Conservation (phyloP, 1,139 yeast genomes). For the Dujonia santamariae region DNA sequence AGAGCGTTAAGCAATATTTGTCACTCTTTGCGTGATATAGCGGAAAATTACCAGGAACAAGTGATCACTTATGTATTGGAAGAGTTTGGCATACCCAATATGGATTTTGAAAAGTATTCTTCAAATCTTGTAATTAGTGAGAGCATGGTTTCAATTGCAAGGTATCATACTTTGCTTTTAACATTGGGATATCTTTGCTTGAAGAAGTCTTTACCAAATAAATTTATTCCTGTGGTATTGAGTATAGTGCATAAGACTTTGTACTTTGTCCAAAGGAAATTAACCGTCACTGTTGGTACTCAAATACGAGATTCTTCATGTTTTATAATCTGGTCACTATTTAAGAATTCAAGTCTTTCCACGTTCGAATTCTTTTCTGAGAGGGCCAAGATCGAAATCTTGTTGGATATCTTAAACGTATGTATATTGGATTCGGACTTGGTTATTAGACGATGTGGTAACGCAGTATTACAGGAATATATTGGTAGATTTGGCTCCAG, state of each 20-base stretch:
- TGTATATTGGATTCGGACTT: constrained; percentile 72
- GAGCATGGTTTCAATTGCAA: constrained; percentile 23
- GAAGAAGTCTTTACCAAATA: constrained; percentile 25
- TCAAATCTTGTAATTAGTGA: constrained; percentile 16
- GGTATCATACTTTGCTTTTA: constrained; percentile 34
- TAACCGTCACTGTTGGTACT: constrained; percentile 54
- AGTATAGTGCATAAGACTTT: constrained; percentile 43
- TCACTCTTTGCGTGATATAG: constrained; percentile 16
- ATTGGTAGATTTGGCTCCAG: constrained; percentile 66
- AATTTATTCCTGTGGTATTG: constrained; percentile 22
- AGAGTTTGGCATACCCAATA: constrained; percentile 19
- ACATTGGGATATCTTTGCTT: constrained; percentile 35
- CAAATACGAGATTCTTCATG: constrained; percentile 84
- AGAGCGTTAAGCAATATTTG: constrained; percentile 29
- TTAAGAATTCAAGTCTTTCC: constrained; percentile 22
- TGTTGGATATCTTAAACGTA: constrained; percentile 48
- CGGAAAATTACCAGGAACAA: constrained; percentile 36
- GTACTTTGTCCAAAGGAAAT: constrained; percentile 49
- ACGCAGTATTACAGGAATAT: constrained; percentile 85
- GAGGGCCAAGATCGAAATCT: constrained; percentile 13
- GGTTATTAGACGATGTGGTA: constrained; percentile 72
- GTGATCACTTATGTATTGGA: constrained; percentile 23
- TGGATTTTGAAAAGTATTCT: constrained; percentile 6
- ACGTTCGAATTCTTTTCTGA: not conserved
- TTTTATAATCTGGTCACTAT: constrained; percentile 54